phyloP scores from a whole-genome alignment of 345 rosid species.

The sweet orange (Citrus sinensis) region DVS_A1.0 CM039168.1:5653001-5653500 shows the following conservation, averaged over 20 bases:
- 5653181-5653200: constrained; percentile 21
- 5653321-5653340: constrained; percentile 26
- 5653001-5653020: constrained; percentile 33
- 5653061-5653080: constrained; percentile 36
- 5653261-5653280: constrained; percentile 36
- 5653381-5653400: constrained; percentile 6
- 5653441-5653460: neutral
- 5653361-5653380: constrained; percentile 18
- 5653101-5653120: constrained; percentile 38
- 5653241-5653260: constrained; percentile 17
- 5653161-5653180: constrained; percentile 28
- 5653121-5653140: constrained; percentile 26
- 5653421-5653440: constrained; percentile 14
- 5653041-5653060: constrained; percentile 73
- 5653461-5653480: neutral
- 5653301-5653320: constrained; percentile 30
- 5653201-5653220: constrained; percentile 22
- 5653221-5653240: constrained; percentile 25
- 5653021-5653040: constrained; percentile 56
- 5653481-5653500: neutral
- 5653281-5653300: constrained; percentile 26
- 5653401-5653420: constrained; percentile 19
- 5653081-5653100: constrained; percentile 30
- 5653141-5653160: constrained; percentile 31
- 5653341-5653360: constrained; percentile 13